These are phyloP conservation scores for Cadophora sp. DNA, from an alignment of 2,329 filamentous ascomycete species.

Conservation along the genomic window DNA sequence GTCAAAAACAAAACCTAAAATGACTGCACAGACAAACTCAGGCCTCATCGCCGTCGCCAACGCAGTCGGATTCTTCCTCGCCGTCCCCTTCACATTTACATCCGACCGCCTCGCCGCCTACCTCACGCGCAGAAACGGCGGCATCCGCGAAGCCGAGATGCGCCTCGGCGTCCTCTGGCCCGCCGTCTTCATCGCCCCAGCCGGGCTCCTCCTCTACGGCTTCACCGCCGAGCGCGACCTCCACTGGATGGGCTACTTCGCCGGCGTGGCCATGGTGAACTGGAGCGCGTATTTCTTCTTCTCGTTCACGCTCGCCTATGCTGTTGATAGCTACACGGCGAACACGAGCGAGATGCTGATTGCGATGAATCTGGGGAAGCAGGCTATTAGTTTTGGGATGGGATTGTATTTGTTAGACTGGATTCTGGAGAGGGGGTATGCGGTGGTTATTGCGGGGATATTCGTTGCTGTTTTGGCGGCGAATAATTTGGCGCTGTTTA, in stretches of 20 bases:
- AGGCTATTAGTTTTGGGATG: slow-evolving; percentile 61
- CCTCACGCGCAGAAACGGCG: slow-evolving; percentile 47
- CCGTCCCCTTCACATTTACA: slow-evolving; percentile 52
- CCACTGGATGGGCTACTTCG: slow-evolving; percentile 61
- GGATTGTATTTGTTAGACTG: slow-evolving; percentile 57
- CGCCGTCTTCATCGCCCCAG: slow-evolving; percentile 59
- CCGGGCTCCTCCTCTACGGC: slow-evolving; percentile 62
- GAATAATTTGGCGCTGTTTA: slow-evolving; percentile 55
- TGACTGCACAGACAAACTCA: slow-evolving; percentile 33
- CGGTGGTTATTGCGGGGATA: slow-evolving; percentile 57
- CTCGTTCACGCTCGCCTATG: slow-evolving; percentile 65
- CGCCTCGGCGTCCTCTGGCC: slow-evolving; percentile 53
- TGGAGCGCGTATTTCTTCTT: slow-evolving; percentile 61
- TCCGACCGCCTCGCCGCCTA: slow-evolving; percentile 49
- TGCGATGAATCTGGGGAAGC: slow-evolving; percentile 63
- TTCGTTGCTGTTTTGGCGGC: slow-evolving; percentile 55
- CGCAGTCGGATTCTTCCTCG: slow-evolving; percentile 47
- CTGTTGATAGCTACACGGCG: slow-evolving; percentile 63
- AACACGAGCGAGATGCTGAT: slow-evolving; percentile 69
- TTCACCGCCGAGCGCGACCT: slow-evolving; percentile 57
- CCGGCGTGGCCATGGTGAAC: slow-evolving; percentile 55
- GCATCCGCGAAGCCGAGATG: slow-evolving; percentile 51
- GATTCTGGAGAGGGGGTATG: slow-evolving; percentile 56
- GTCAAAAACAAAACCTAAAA: neutral
- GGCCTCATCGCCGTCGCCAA: slow-evolving; percentile 53